Conservation (phyloP, 23 red algal species). For the Chondrus crispus region DNA sequence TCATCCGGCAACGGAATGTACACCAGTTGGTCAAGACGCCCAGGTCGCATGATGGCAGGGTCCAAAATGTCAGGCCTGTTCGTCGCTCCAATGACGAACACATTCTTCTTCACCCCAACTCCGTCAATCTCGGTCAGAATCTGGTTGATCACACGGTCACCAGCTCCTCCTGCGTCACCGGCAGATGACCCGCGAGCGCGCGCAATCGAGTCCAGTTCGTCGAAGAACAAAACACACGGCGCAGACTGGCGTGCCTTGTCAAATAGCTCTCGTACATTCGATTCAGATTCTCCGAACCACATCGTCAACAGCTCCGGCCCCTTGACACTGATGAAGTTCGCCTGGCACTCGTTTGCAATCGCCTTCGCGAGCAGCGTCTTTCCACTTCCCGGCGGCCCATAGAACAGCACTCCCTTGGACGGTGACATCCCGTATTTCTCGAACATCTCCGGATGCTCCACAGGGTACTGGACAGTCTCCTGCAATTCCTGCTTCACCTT, state of each 20-base stretch:
- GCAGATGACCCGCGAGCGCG: conserved; percentile 88
- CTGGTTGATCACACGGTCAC: conserved; percentile 99
- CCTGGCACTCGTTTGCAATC: conserved; percentile 99
- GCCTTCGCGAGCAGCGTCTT: conserved; percentile 99
- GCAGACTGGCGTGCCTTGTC: conserved; percentile 99
- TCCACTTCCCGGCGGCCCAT: conserved; percentile 95
- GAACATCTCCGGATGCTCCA: conserved; percentile 98
- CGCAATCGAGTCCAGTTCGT: conserved; percentile 98
- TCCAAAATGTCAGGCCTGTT: conserved; percentile 98
- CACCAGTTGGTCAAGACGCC: conserved; percentile 94
- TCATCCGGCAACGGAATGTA: conserved; percentile 98
- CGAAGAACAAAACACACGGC: conserved; percentile 99
- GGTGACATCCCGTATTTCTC: conserved; percentile 97
- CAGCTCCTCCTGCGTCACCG: conserved; percentile 96
- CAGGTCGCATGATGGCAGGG: conserved; percentile 96
- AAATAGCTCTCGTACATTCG: conserved; percentile 95
- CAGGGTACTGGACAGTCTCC: conserved; percentile 99
- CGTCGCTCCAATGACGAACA: conserved; percentile 98
- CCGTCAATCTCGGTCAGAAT: conserved; percentile 99
- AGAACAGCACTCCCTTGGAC: conserved; percentile 94
- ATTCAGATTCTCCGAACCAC: conserved; percentile 99
- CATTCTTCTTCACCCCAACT: conserved; percentile 96
- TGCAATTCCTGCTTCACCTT: conserved; percentile 97
- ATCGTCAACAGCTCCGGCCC: conserved; percentile 98
- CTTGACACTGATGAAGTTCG: conserved; percentile 99